These are phyloP conservation scores for Psilocybe cubensis DNA, from an alignment of 768 basidiomycete genomes.

Conservation along the genomic window DNA sequence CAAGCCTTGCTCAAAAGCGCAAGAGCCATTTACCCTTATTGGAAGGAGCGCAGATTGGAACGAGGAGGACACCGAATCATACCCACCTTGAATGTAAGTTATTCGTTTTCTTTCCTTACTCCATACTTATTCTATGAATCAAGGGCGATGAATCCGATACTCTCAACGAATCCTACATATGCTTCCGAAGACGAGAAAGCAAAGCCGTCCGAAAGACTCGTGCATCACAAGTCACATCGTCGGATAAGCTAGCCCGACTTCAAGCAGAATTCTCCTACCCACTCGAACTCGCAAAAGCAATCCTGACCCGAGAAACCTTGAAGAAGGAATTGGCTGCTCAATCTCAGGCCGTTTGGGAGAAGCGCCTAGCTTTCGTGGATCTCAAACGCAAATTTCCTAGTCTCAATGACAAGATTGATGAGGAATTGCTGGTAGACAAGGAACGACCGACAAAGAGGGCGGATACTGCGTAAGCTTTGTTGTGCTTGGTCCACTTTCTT, in stretches of 20 bases:
- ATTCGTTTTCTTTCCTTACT: background rate
- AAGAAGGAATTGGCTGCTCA: slow-evolving; percentile 71
- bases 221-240: slow-evolving; percentile 84
- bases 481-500: background rate
- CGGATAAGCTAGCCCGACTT: slow-evolving; percentile 86
- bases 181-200: slow-evolving; percentile 94
- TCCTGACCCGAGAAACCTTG: slow-evolving; percentile 72
- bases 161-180: slow-evolving; percentile 92
- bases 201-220: slow-evolving; percentile 95
- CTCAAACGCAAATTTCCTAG: slow-evolving; percentile 76
- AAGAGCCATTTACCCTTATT: slow-evolving; percentile 81
- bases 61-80: slow-evolving; percentile 86
- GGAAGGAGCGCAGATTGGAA: slow-evolving; percentile 83
- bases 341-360: slow-evolving; percentile 76
- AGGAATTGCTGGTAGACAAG: slow-evolving; percentile 75
- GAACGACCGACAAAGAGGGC: slow-evolving; percentile 64
- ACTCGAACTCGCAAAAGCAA: slow-evolving; percentile 69
- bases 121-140: slow-evolving; percentile 8
- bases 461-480: slow-evolving; percentile 36
- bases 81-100: slow-evolving; percentile 82
- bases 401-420: slow-evolving; percentile 67
- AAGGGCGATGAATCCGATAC: slow-evolving; percentile 91
- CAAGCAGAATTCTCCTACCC: slow-evolving; percentile 75
- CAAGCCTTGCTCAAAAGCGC: slow-evolving; percentile 69
- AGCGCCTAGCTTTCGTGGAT: slow-evolving; percentile 72